Base-by-base conservation (phyloP, 202 grass and related monocot genomes). In the Digitaria exilis region DNA sequence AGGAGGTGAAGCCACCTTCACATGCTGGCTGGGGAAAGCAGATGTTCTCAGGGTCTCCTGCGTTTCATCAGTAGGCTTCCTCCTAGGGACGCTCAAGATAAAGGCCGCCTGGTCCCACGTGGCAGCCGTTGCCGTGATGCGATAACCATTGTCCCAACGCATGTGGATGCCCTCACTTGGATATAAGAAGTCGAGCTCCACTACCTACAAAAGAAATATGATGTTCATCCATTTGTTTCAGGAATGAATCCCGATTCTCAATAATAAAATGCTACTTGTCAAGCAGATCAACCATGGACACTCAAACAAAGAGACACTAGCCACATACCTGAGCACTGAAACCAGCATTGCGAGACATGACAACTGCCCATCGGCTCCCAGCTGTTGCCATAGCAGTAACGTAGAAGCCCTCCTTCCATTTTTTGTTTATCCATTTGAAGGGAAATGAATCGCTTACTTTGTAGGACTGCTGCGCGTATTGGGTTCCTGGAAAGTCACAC, bases 381-480 rank as follows among this genome's bases (percentile, higher is more conserved):
- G 96, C 92, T 83, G 96, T 95, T 18, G 93, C 91, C 96, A 96
- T 94, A 22, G 96, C 86, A 85, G 96, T 98, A 65, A 98, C 96
- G 87, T 85, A 96, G 77, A 98, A 98, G 35, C 91, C 93, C 81
- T 98, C 96, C 87, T 96, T 95, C 96, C 96, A 98, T 79, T 98
- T 96, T 86, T 96, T 98, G 89, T 92, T 98, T 92, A 98, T 98
- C 96, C 96, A 98, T 77, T 98, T 98, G 80, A 93, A 98, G 19
- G 96, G 96, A 90, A 98, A 98, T 69, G 96, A 92, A 46, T 94
- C 93, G 2, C 93, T 96, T 48, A 98, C 96, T 89, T 98, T 96
- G 54, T 98, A 98, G 32, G 96, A 98, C 80, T 98, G 96, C 50
- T 96, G 96, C 14, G 89, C 83, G 82, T 96, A 98, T 62, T 86